These are phyloP conservation scores for Aspergillus mulundensis DNA, from an alignment of 495 filamentous ascomycete genomes.

Conservation along the genomic window DNA sequence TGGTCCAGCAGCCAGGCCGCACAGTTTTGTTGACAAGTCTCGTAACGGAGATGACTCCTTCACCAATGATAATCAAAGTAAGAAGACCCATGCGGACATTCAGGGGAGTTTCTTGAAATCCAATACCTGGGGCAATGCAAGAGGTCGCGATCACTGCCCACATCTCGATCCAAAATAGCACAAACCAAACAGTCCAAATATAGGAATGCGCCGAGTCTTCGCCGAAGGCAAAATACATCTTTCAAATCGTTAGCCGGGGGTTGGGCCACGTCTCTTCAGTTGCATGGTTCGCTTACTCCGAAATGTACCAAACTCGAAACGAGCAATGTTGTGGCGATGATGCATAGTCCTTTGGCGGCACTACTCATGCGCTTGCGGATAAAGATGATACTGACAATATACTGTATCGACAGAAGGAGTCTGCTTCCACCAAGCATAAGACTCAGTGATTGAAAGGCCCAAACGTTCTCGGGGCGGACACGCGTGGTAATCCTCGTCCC, in stretches of 20 bases:
- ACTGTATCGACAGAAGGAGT: slow-evolving; percentile 54
- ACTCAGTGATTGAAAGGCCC: slow-evolving; percentile 44
- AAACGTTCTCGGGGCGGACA: slow-evolving; percentile 40
- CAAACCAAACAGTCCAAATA: slow-evolving; percentile 58
- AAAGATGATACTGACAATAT: slow-evolving; percentile 46
- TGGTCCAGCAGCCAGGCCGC: slow-evolving; percentile 47
- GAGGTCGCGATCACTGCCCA: slow-evolving; percentile 52
- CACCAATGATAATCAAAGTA: slow-evolving; percentile 66
- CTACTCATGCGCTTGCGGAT: slow-evolving; percentile 35
- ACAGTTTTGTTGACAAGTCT: slow-evolving; percentile 55
- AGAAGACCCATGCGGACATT: slow-evolving; percentile 63
- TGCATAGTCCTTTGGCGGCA: slow-evolving; percentile 29
- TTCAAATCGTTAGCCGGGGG: slow-evolving; percentile 1
- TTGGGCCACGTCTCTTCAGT: background rate
- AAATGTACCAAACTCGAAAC: slow-evolving; percentile 45
- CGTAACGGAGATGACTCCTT: slow-evolving; percentile 55
- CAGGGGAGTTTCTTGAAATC: slow-evolving; percentile 62
- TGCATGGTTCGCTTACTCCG: slow-evolving; percentile 33
- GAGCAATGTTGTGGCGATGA: slow-evolving; percentile 42
- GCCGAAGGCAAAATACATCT: slow-evolving; percentile 42
- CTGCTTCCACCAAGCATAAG: slow-evolving; percentile 59
- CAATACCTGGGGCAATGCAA: slow-evolving; percentile 49
- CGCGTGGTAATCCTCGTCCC: slow-evolving; percentile 51
- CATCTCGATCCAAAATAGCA: slow-evolving; percentile 53
- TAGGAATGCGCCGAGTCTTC: slow-evolving; percentile 23